These are phyloP conservation scores for Diaporthe aspalathi DNA, from an alignment of 2,329 filamentous ascomycete species.

Conservation along the genomic window DNA sequence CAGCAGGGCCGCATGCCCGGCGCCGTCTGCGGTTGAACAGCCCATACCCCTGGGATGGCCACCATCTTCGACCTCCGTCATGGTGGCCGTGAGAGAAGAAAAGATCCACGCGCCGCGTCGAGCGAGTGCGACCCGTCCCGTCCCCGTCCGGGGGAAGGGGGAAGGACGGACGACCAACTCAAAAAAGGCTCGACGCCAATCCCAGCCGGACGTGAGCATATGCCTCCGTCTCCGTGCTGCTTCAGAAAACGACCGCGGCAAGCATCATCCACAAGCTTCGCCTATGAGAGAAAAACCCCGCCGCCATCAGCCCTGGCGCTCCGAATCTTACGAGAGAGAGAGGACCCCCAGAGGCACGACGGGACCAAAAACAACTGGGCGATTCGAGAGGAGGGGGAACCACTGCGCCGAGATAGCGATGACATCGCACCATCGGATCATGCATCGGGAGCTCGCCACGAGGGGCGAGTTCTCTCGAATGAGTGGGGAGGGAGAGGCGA, in stretches of 20 bases:
- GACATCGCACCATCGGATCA: neutral
- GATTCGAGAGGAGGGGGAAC: neutral
- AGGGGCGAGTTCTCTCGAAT: neutral
- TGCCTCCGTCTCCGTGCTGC: slow-evolving; percentile 8
- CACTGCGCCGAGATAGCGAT: neutral
- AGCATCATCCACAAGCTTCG: slow-evolving; percentile 3
- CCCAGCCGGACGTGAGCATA: slow-evolving; percentile 18
- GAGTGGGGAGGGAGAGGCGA: neutral
- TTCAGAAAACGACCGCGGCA: slow-evolving; percentile 6
- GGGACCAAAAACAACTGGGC: slow-evolving; percentile 5
- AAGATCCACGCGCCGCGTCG: neutral
- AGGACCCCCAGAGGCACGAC: neutral
- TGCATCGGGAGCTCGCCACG: neutral
- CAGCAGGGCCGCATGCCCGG: slow-evolving; percentile 18
- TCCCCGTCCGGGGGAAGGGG: neutral
- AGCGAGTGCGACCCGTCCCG: neutral
- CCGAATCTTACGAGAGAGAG: neutral
- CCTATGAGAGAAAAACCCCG: slow-evolving; percentile 17
- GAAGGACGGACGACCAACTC: too few relatives aligned
- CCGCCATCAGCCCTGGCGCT: neutral
- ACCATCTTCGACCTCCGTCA: neutral
- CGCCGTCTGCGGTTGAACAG: slow-evolving; percentile 22
- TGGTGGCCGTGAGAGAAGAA: neutral
- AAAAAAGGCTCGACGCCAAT: slow-evolving; percentile 4
- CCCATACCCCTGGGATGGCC: neutral